Evolutionary conservation across 805 yeast species (phyloP).

Genomic region (Cyberlindnera subsufficiens): DNA sequence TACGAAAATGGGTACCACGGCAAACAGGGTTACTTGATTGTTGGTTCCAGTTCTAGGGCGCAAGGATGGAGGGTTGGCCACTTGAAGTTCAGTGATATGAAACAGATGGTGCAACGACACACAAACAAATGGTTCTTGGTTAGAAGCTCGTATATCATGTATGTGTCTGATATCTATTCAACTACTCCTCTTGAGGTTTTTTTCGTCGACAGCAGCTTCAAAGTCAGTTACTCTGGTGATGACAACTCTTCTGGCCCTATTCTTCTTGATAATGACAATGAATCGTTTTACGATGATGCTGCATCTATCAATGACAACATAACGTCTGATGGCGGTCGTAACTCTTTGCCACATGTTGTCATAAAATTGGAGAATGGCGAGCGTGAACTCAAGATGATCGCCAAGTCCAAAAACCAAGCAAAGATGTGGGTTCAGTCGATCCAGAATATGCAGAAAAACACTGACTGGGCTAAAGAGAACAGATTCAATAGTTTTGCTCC

Average conservation of each 20-base stretch:
- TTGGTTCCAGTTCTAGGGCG: conserved; percentile 75
- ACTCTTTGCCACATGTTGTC: conserved; percentile 41
- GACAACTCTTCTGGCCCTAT: conserved; percentile 17
- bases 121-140: conserved; percentile 89
- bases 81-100: conserved; percentile 68
- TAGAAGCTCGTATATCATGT: conserved; percentile 76
- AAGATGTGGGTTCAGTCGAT: conserved; percentile 74
- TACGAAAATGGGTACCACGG: conserved; percentile 80
- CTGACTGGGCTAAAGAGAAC: conserved; percentile 68
- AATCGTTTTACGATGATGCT: conserved; percentile 28
- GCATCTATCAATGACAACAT: conserved; percentile 27
- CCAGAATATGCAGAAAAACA: conserved; percentile 55
- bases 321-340: not conserved
- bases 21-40: conserved; percentile 80
- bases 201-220: conserved; percentile 74
- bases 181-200: conserved; percentile 91
- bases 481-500: conserved; percentile 94
- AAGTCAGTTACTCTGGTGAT: conserved; percentile 42
- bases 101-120: conserved; percentile 86
- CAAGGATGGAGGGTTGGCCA: conserved; percentile 98
- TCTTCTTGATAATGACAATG: conserved; percentile 30
- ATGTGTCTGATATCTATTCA: conserved; percentile 79
- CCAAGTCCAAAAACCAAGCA: conserved; percentile 59
- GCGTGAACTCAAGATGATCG: conserved; percentile 67
- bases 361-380: conserved; percentile 67